Evolutionary conservation across 345 rosid genomes (phyloP), one percentile per base, ranked within the genome.

Genomic region (Moricandia arvensis): DNA sequence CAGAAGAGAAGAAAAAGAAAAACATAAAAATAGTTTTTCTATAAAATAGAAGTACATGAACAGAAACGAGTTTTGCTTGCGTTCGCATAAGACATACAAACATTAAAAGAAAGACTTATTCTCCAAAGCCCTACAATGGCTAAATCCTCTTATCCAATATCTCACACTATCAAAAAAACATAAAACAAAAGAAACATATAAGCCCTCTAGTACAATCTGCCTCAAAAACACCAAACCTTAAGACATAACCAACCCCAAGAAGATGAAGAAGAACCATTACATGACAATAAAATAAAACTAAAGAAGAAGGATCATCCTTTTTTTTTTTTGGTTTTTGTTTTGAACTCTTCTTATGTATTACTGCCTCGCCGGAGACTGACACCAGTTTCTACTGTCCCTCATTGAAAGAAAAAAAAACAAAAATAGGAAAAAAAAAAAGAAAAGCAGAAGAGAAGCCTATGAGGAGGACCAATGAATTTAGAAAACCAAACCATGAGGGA

Each of bases 341-440:
- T 45, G 68, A 77, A 65, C 74, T 79, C 78, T 79, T 61, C 81
- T 85, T 85, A 76, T 75, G 90, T 85, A 83, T 89, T 81, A 82
- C 82, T 64, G 84, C 89, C 90, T 92, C 91, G 74, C 88, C 80
- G 68, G 85, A 86, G 92, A 87, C 88, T 83, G 87, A 85, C 83
- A 83, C 90, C 53, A 85, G 81, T 69, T 85, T 84, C 83, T 85
- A 45, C 77, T 74, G 73, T 78, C 69, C 64, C 81, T 78, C 81
- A 60, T 78, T 71, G 72, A 77, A 77, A 71, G 69, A 71, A 66
- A 41, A 16, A 29, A 43, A 43, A 43, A 38, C 35, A 34, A 68
- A 61, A 57, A 9, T 43, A 38, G 45, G 6, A 41, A 67, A 51
- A 2, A 72, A 43, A 10, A 49, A 53, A 66, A 70, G 38, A 15